Percentiles rank a stretch among this genome's conserved stretches.
Conservation (phyloP, 2,329 filamentous ascomycete species). For the Dothidotthia symphoricarpi region DNA sequence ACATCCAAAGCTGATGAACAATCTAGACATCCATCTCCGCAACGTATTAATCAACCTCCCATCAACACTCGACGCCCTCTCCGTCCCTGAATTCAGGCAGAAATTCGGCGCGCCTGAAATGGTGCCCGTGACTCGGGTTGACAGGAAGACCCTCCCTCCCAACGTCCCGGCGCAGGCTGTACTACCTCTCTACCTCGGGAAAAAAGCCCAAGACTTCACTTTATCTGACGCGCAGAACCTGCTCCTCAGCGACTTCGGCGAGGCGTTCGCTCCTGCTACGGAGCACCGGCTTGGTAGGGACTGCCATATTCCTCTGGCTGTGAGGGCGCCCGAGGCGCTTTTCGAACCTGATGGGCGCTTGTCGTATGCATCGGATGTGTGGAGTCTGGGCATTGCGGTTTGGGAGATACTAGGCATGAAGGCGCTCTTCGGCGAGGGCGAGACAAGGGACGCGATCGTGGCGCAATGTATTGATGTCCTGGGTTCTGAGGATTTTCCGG, state of each 20-base stretch:
- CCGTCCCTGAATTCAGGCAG: slow-evolving; percentile 7
- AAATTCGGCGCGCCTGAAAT: slow-evolving; percentile 10
- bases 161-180: slow-evolving; percentile 8
- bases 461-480: slow-evolving; percentile 12
- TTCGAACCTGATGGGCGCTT: slow-evolving; percentile 10
- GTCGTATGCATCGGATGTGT: slow-evolving; percentile 14
- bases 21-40: slow-evolving; percentile 7
- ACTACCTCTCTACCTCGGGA: slow-evolving; percentile 11
- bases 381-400: slow-evolving; percentile 13
- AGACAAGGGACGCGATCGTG: slow-evolving; percentile 10
- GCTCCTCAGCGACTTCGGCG: slow-evolving; percentile 12
- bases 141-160: slow-evolving; percentile 5
- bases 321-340: slow-evolving; percentile 11
- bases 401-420: slow-evolving; percentile 15
- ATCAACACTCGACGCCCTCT: slow-evolving; percentile 9
- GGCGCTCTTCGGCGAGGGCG: slow-evolving; percentile 8
- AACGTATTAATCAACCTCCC: slow-evolving; percentile 9
- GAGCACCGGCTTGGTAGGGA: slow-evolving; percentile 11
- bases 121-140: slow-evolving; percentile 7
- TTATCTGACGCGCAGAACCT: slow-evolving; percentile 7
- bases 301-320: slow-evolving; percentile 9
- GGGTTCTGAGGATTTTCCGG: slow-evolving; percentile 8
- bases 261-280: slow-evolving; percentile 9
- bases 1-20: slow-evolving; percentile 1
- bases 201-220: slow-evolving; percentile 10